Conservation (phyloP, 2,329 filamentous ascomycete species). For the Phialophora macrospora region DNA sequence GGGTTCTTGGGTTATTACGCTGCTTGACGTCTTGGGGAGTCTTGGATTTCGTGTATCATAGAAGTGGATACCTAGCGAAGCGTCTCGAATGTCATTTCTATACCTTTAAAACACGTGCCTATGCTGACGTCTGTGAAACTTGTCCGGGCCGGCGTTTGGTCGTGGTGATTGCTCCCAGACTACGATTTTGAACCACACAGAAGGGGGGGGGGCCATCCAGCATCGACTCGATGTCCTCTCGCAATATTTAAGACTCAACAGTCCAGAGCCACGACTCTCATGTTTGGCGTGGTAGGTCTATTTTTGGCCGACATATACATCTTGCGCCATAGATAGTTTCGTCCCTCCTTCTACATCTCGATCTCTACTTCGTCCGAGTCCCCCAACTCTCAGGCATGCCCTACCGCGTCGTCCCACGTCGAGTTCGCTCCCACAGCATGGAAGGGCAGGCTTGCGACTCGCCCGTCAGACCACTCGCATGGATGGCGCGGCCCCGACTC, state of each 20-base stretch:
- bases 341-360: not conserved
- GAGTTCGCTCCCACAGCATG: not conserved
- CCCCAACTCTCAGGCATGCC: not conserved
- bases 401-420: not conserved
- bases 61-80: not conserved
- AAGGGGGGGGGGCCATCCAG: too few relatives aligned
- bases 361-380: too few relatives aligned
- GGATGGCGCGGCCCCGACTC: not conserved
- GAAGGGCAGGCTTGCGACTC: not conserved
- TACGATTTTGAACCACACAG: not conserved
- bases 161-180: not conserved
- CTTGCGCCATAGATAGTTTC: not conserved
- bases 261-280: not conserved
- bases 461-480: not conserved
- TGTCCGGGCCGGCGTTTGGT: not conserved
- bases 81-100: not conserved
- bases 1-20: not conserved
- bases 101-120: not conserved
- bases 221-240: not conserved
- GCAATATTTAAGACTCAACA: not conserved
- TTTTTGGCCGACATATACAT: not conserved
- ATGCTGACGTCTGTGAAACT: not conserved
- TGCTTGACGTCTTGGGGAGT: not conserved
- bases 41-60: not conserved
- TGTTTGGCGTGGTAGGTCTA: not conserved